These are phyloP conservation scores for Seiridium unicorne DNA, from an alignment of 2,329 filamentous ascomycete genomes.

Conservation along the genomic window DNA sequence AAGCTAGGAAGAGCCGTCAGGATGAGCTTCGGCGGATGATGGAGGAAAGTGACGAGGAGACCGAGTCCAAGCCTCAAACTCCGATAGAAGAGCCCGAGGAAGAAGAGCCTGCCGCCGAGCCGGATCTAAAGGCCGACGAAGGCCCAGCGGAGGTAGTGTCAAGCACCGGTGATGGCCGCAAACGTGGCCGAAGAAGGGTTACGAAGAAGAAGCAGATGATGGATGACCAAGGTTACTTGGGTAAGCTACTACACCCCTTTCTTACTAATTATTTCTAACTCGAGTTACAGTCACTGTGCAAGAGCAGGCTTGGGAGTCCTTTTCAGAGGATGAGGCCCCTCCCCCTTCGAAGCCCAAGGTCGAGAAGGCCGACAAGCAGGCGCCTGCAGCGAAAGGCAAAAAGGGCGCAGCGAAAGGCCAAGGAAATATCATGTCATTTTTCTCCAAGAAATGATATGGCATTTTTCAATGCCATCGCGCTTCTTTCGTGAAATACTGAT, in stretches of 20 bases:
- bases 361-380: conserved; percentile 11
- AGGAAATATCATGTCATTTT: conserved; percentile 34
- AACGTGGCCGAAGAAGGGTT: conserved; percentile 28
- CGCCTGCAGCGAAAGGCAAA: conserved; percentile 18
- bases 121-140: conserved; percentile 20
- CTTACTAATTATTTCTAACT: neutral
- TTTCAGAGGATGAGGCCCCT: conserved; percentile 30
- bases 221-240: conserved; percentile 31
- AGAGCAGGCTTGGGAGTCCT: conserved; percentile 32
- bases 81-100: conserved; percentile 4
- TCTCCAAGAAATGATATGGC: conserved; percentile 27
- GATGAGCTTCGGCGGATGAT: conserved; percentile 30
- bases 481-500: neutral
- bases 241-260: conserved; percentile 1
- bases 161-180: conserved; percentile 23
- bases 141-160: conserved; percentile 26
- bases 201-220: conserved; percentile 31
- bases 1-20: conserved; percentile 23
- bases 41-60: conserved; percentile 31
- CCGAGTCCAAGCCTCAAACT: conserved; percentile 3
- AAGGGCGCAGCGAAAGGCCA: conserved; percentile 14
- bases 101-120: conserved; percentile 15
- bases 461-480: too few species aligned
- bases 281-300: conserved; percentile 25
- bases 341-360: conserved; percentile 19